These are phyloP conservation scores for Leccinum colubrinum DNA, from an alignment of 1,284 basidiomycete species.

Conservation along the genomic window DNA sequence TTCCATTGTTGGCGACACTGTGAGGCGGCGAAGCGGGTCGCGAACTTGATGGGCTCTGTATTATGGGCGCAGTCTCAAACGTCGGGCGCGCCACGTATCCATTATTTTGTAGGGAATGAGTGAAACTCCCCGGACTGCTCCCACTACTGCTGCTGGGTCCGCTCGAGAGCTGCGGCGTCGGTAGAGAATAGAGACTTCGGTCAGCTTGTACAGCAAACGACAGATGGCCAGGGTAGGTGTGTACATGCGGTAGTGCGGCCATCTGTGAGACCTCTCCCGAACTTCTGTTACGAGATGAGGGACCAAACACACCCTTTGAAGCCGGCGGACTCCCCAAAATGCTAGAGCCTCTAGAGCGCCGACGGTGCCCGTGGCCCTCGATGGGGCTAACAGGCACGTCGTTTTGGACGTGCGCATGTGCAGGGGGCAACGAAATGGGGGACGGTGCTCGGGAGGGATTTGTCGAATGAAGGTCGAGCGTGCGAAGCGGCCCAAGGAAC, in stretches of 20 bases:
- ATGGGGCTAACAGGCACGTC: slow-evolving; percentile 33
- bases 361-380: slow-evolving; percentile 29
- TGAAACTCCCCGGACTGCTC: slow-evolving; percentile 50
- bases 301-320: slow-evolving; percentile 25
- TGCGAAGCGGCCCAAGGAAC: slow-evolving; percentile 80
- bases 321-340: slow-evolving; percentile 43
- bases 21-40: slow-evolving; percentile 36
- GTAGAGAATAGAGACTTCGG: slow-evolving; percentile 38
- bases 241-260: slow-evolving; percentile 29
- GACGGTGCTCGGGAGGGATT: slow-evolving; percentile 66
- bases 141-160: slow-evolving; percentile 58
- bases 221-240: slow-evolving; percentile 34
- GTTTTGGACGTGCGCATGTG: slow-evolving; percentile 29
- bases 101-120: slow-evolving; percentile 29
- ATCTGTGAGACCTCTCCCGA: slow-evolving; percentile 31
- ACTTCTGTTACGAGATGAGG: slow-evolving; percentile 30
- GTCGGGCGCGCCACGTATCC: slow-evolving; percentile 20
- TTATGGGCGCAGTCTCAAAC: slow-evolving; percentile 25
- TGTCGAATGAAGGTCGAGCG: slow-evolving; percentile 67
- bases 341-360: slow-evolving; percentile 30
- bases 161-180: slow-evolving; percentile 60
- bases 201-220: slow-evolving; percentile 32
- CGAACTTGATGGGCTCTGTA: slow-evolving; percentile 30
- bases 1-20: slow-evolving; percentile 11
- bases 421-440: slow-evolving; percentile 60